These are phyloP conservation scores for Oryza rufipogon DNA, from an alignment of 176 grass and related monocot genomes.

Conservation along the genomic window DNA sequence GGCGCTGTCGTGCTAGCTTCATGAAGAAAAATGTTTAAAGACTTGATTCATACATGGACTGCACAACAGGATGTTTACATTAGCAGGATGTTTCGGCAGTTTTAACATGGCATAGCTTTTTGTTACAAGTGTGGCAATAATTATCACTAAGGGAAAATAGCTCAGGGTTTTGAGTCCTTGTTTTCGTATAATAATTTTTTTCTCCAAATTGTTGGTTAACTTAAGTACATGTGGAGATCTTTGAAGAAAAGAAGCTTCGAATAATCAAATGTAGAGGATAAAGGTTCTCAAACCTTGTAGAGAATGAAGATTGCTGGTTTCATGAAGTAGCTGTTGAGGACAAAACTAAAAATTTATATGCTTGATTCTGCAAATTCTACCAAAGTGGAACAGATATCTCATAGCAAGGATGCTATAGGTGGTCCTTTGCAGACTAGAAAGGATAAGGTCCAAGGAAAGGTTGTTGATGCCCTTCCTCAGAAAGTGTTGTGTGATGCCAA, in stretches of 20 bases:
- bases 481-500: no score
- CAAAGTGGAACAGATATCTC: conserved; percentile 20
- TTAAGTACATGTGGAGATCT: not conserved
- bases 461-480: conserved; percentile 35
- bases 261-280: conserved; percentile 20
- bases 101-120: conserved; percentile 28
- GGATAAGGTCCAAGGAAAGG: conserved; percentile 2
- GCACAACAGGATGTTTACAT: conserved; percentile 6
- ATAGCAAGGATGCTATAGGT: conserved; percentile 36
- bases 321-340: conserved; percentile 42
- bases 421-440: conserved; percentile 25
- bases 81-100: conserved; percentile 31
- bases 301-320: conserved; percentile 47
- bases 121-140: conserved; percentile 14
- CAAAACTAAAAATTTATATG: conserved; percentile 35
- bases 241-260: conserved; percentile 26
- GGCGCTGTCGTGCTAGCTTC: conserved; percentile 10
- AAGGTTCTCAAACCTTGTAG: conserved; percentile 24
- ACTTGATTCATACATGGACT: conserved; percentile 8
- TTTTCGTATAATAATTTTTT: conserved; percentile 10
- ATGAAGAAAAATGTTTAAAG: conserved; percentile 9
- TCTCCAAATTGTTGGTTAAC: conserved; percentile 11
- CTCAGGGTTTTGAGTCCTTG: conserved; percentile 2
- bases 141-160: conserved; percentile 9
- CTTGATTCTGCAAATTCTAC: conserved; percentile 54